Conservation (phyloP, 1,284 basidiomycete species). For the Porogramme epimiltina region DNA sequence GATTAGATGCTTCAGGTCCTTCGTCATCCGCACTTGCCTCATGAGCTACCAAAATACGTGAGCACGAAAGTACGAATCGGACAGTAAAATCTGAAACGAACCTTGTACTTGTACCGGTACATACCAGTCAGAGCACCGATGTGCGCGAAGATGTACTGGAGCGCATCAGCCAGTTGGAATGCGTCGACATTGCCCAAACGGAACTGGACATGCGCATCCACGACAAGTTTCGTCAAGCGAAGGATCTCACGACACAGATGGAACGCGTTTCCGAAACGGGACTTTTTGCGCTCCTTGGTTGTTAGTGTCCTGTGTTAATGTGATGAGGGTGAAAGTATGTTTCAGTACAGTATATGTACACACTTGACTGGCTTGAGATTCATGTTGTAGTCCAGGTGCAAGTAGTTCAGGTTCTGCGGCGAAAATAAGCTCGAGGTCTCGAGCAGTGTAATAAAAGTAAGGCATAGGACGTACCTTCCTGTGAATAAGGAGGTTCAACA, state of each 20-base stretch:
- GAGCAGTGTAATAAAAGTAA: background rate
- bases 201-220: conserved; percentile 98
- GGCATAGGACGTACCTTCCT: conserved; percentile 79
- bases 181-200: conserved; percentile 98
- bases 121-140: conserved; percentile 98
- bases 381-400: conserved; percentile 94
- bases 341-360: conserved; percentile 22
- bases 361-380: conserved; percentile 96
- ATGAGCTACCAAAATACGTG: conserved; percentile 63
- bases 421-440: conserved; percentile 10
- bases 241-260: conserved; percentile 98
- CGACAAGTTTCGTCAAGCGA: conserved; percentile 96
- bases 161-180: conserved; percentile 97
- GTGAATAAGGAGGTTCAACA: conserved; percentile 98
- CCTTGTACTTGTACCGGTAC: conserved; percentile 99
- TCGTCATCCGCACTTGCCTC: conserved; percentile 99
- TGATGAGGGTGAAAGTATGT: background rate
- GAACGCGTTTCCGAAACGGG: conserved; percentile 99
- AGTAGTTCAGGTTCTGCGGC: conserved; percentile 88
- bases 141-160: conserved; percentile 98
- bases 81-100: conserved; percentile 29
- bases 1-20: conserved; percentile 97
- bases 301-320: conserved; percentile 79
- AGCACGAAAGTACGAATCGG: no score
- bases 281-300: conserved; percentile 99